Base-by-base conservation (phyloP, 495 filamentous ascomycete species). In the Penicillium verhagenii region DNA sequence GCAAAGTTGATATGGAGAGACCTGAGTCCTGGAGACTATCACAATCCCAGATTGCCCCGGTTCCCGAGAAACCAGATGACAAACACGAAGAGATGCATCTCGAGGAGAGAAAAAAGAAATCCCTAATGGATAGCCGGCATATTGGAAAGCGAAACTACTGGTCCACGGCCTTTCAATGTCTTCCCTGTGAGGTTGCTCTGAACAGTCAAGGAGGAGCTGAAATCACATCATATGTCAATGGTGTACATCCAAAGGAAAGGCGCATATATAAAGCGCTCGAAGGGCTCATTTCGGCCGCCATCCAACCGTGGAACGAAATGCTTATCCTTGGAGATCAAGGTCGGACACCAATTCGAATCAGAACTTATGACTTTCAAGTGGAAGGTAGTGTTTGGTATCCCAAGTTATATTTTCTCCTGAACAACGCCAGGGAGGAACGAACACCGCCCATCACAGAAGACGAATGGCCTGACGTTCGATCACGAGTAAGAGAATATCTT, bases 201-300 rank as follows among this genome's bases (percentile, higher is more conserved):
- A 44, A 24, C 19, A 24, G 35, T 35, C 33, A 51, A 39, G 21
- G 35, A 55, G 53, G 37, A 23, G 45, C 10, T n/a, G 13, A 19
- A 18, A 50, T 55, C 33, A 50, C 53, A 3, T 55, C 53, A 21
- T 55, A 55, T 44, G 33, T 55, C 35, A 55, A 55, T 39, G 46
- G 46, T 43, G 45, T 55, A 37, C 45, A 55, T 35, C 45, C 45
- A 13, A 50, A 42, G 44, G 45, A 55, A 43, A 55, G 33, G 53
- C 10, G 16, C 13, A 49, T 55, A 49, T 55, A 55, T 26, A 42
- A 9, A 42, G 45, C 46, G 23, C 37, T 55, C 53, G 53, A 55
- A 29, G 37, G 26, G 35, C 53, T 55, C 11, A 50, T 55, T 33
- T 55, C 53, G 21, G 25, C 46, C 45, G 35, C 53, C 4, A 48